Conservation (phyloP, 306 rosid species). For the Casuarina glauca region DNA sequence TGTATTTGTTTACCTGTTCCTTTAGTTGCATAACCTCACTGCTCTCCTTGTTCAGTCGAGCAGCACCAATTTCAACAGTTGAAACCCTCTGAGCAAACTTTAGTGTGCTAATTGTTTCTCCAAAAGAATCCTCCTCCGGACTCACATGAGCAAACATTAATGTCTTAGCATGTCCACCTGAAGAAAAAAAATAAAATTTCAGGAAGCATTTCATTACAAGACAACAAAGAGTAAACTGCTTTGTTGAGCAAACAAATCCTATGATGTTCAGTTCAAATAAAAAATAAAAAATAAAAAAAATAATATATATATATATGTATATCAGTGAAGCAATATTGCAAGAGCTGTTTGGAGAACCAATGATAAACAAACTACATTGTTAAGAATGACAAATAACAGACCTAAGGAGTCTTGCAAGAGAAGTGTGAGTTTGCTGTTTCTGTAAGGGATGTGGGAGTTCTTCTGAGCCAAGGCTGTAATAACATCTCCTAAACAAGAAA, state of each 20-base stretch:
- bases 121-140: slow-evolving; percentile 84
- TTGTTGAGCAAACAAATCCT: no score
- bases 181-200: slow-evolving; percentile 21
- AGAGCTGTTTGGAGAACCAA: background rate
- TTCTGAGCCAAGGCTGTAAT: slow-evolving; percentile 92
- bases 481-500: slow-evolving; percentile 96
- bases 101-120: slow-evolving; percentile 82
- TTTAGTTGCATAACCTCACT: slow-evolving; percentile 78
- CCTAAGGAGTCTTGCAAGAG: slow-evolving; percentile 95
- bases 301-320: no score
- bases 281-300: background rate
- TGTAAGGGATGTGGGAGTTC: slow-evolving; percentile 91
- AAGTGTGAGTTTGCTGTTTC: slow-evolving; percentile 97
- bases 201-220: slow-evolving; percentile 18
- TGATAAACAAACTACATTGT: background rate
- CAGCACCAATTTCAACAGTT: slow-evolving; percentile 83
- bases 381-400: slow-evolving; percentile 19
- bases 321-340: background rate
- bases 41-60: slow-evolving; percentile 74
- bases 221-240: no score
- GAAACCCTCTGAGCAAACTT: slow-evolving; percentile 96
- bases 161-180: slow-evolving; percentile 96
- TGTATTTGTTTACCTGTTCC: slow-evolving; percentile 58
- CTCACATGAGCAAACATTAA: slow-evolving; percentile 96
- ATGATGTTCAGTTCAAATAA: background rate